Evolutionary conservation across 1,139 yeast genomes (phyloP).

Genomic region (Geotrichum aggregatum): DNA sequence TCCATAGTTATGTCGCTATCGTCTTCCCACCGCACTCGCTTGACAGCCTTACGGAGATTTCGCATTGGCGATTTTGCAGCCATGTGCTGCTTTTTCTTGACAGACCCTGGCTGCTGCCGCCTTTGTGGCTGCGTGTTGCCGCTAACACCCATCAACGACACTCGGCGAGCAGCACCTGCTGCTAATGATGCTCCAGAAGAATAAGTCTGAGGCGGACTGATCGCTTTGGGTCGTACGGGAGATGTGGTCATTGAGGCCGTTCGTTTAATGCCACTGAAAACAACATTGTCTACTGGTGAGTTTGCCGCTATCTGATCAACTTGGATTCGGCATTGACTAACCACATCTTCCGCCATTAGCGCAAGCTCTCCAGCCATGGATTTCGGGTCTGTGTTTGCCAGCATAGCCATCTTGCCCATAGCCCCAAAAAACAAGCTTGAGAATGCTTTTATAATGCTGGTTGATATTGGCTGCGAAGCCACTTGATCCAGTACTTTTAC

Average conservation of each 20-base stretch:
- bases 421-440: constrained; percentile 8
- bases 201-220: too few species aligned
- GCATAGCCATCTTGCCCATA: neutral
- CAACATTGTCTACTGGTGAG: neutral
- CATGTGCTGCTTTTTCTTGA: constrained; percentile 14
- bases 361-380: neutral
- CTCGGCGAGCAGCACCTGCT: neutral
- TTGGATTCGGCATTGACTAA: constrained; percentile 1
- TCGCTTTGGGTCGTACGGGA: neutral
- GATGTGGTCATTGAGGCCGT: constrained; percentile 1
- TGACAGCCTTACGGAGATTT: constrained; percentile 26
- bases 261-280: constrained; percentile 8
- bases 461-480: constrained; percentile 2
- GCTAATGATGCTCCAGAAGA: neutral
- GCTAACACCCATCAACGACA: neutral
- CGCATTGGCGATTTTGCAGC: constrained; percentile 26
- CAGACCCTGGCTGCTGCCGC: constrained; percentile 7
- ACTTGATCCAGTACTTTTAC: constrained; percentile 20
- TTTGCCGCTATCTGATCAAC: neutral
- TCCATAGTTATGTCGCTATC: constrained; percentile 19
- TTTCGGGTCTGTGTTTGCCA: constrained; percentile 1
- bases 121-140: neutral
- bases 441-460: constrained; percentile 3
- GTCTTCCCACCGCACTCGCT: constrained; percentile 34
- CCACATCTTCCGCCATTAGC: constrained; percentile 8